These are phyloP conservation scores for Hansenula lynferdii DNA, from an alignment of 1,139 yeast species.

Conservation along the genomic window DNA sequence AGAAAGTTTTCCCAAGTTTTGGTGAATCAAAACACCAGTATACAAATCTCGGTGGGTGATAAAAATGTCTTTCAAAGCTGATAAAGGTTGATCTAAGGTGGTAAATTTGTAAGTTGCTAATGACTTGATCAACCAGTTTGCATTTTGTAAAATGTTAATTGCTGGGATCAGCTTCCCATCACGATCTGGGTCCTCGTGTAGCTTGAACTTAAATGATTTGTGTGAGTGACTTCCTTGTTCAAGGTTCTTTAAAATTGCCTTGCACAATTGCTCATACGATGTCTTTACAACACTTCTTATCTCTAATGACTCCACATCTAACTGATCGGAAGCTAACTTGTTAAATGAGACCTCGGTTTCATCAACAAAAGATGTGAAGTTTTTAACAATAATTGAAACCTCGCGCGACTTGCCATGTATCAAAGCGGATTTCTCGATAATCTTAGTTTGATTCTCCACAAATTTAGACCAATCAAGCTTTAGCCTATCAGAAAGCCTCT, in stretches of 20 bases:
- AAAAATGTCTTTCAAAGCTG: conserved; percentile 32
- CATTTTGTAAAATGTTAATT: conserved; percentile 59
- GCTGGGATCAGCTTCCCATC: conserved; percentile 50
- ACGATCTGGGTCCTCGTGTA: conserved; percentile 12
- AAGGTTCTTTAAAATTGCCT: conserved; percentile 13
- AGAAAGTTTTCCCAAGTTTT: conserved; percentile 61
- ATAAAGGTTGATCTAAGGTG: conserved; percentile 21
- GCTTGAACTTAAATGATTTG: conserved; percentile 7
- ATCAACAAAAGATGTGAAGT: conserved; percentile 40
- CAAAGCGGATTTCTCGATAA: conserved; percentile 47
- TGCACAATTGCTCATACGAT: conserved; percentile 30
- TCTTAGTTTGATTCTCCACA: conserved; percentile 48
- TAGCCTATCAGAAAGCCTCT: conserved; percentile 48
- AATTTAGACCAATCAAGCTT: conserved; percentile 55
- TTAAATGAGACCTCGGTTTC: conserved; percentile 26
- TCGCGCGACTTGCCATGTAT: conserved; percentile 36
- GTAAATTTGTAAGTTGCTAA: conserved; percentile 21
- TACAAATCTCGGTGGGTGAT: conserved; percentile 38
- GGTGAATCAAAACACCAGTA: conserved; percentile 44
- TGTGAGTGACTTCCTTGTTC: conserved; percentile 12
- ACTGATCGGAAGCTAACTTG: conserved; percentile 17
- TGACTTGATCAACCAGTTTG: conserved; percentile 51
- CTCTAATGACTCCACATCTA: conserved; percentile 18
- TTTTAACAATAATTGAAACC: conserved; percentile 38
- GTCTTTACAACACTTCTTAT: conserved; percentile 35